phyloP scores from a whole-genome alignment of 495 filamentous ascomycete genomes.

The Physcia stellaris region DNA sequence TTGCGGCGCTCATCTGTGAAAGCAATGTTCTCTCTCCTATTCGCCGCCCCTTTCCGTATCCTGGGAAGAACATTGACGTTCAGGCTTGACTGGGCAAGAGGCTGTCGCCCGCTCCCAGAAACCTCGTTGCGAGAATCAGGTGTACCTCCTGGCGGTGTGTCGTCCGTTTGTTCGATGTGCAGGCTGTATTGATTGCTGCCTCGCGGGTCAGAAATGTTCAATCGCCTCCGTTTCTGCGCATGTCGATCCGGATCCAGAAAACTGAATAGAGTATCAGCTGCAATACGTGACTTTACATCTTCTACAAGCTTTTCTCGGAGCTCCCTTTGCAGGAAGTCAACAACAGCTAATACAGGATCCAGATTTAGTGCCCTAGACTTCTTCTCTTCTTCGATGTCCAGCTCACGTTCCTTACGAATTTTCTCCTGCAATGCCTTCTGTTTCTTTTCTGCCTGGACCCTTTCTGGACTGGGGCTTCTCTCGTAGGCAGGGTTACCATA shows the following conservation, averaged over 20 bases:
- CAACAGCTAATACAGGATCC: slow-evolving; percentile 73
- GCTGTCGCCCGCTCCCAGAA: slow-evolving; percentile 17
- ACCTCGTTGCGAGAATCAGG: slow-evolving; percentile 46
- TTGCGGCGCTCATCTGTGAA: slow-evolving; percentile 70
- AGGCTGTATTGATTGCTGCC: slow-evolving; percentile 36
- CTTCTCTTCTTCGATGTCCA: slow-evolving; percentile 77
- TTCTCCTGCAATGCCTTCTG: slow-evolving; percentile 40
- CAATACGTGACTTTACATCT: slow-evolving; percentile 74
- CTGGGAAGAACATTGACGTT: slow-evolving; percentile 55
- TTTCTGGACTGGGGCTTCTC: slow-evolving; percentile 45
- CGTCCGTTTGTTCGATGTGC: slow-evolving; percentile 33
- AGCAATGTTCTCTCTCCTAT: slow-evolving; percentile 46
- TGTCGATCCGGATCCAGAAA: slow-evolving; percentile 75
- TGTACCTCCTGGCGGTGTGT: slow-evolving; percentile 45
- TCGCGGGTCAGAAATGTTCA: slow-evolving; percentile 61
- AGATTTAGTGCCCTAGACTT: slow-evolving; percentile 65
- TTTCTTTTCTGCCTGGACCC: slow-evolving; percentile 36
- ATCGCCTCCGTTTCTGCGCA: slow-evolving; percentile 53
- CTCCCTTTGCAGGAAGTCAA: slow-evolving; percentile 64
- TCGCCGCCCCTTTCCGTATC: slow-evolving; percentile 51
- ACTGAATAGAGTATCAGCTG: slow-evolving; percentile 65
- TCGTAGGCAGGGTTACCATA: slow-evolving; percentile 56
- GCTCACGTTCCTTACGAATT: slow-evolving; percentile 53
- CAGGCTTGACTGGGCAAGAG: slow-evolving; percentile 26
- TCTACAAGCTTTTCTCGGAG: slow-evolving; percentile 71